Percentiles rank a stretch among this genome's conserved stretches.
These are phyloP conservation scores for Pistacia integerrima DNA, from an alignment of 345 rosid species.

Conservation along the genomic window DNA sequence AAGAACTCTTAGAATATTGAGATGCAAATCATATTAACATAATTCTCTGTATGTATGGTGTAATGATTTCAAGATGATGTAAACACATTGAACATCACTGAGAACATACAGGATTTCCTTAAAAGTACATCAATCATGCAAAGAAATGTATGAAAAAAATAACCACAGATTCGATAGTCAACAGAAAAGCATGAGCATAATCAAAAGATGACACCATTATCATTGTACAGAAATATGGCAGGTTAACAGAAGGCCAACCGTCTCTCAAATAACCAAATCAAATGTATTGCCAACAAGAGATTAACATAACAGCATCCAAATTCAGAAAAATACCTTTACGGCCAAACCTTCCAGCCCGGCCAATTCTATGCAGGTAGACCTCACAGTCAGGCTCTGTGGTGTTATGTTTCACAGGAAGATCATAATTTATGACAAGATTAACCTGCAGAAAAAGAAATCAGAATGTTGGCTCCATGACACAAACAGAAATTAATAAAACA, in stretches of 20 bases:
- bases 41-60: no score
- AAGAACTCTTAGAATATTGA: no score
- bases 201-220: background rate
- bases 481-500: background rate
- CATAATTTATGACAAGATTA: conserved; percentile 83
- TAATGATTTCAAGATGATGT: background rate
- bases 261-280: conserved; percentile 9
- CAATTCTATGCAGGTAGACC: conserved; percentile 93
- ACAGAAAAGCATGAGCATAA: background rate
- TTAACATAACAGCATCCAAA: background rate
- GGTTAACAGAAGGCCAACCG: background rate
- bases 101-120: background rate
- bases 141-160: background rate
- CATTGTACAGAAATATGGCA: background rate
- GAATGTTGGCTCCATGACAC: background rate
- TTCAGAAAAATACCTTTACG: background rate
- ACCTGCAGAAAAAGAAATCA: conserved; percentile 47
- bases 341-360: conserved; percentile 97
- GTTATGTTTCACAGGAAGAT: conserved; percentile 68
- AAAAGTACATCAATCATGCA: background rate
- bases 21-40: no score
- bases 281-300: background rate
- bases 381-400: conserved; percentile 76
- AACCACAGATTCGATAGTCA: no score
- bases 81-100: no score